Base-by-base conservation (phyloP, 345 rosid species). In the Eucalyptus virginea region DNA sequence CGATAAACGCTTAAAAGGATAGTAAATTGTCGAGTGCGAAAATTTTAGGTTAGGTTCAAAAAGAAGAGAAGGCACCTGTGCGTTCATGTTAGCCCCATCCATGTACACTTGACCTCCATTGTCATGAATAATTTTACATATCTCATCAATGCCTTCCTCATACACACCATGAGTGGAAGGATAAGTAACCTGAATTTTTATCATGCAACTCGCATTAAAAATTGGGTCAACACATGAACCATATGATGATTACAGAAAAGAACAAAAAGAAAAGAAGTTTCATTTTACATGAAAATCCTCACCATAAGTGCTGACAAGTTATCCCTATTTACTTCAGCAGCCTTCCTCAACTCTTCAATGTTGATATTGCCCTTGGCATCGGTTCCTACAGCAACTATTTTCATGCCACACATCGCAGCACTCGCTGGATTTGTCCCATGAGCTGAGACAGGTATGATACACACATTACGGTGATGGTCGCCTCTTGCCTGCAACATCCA, bases 71-170 rank as follows among this genome's bases (percentile, higher is more conserved):
- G 69, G 72, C 87, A 97, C 99, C 99, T 98, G 98, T n/a, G 99
- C 99, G 90, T 98, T 98, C 99, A 98, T 97, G 96, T 98, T 98
- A 67, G 99, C 99, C 32, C 99, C 99, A 89, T 98, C 99, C 99
- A 98, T 98, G 94, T 98, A 98, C 85, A 97, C 99, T 92, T 98
- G 99, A 88, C 99, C 99, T 91, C 99, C 99, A 92, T 98, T 97
- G 62, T 94, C 97, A 89, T 98, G 99, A 88, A 97, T 96, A 72
- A 97, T 98, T 92, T 95, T 96, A 90, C 99, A 98, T 85, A 97
- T 96, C 94, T 96, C 99, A 91, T 96, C 97, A 40, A 98, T 97
- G 72, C 98, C 98, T 95, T 98, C 98, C 94, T 98, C 99, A 91
- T 97, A 98, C 65, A 96, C 98, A 88, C 99, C 99, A 89, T 96